Base-by-base conservation (phyloP, 2,329 filamentous ascomycete genomes). In the Colletotrichum shisoi region DNA sequence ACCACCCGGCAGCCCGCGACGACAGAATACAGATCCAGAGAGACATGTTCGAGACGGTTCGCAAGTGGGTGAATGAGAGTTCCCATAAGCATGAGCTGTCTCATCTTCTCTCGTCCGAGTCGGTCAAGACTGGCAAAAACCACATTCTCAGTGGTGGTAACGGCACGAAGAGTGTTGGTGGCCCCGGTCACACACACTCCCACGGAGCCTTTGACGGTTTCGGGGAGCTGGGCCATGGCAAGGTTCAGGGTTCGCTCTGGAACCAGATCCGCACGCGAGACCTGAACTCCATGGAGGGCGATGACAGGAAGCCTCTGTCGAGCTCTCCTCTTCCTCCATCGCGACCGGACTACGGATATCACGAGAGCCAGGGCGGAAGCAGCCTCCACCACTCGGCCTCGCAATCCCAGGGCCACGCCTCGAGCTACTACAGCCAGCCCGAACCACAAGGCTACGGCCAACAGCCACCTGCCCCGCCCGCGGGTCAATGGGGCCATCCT, bases 21-120 rank as follows among this genome's bases (percentile, higher is more conserved):
- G 88, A 91, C 62, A 82, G 84, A 63, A 81, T 91, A 64, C 91
- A 96, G 75, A 89, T 95, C 34, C 95, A 98, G 71, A 85, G 87
- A 51, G 89, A 89, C 59, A 99, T 99, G 95, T 98, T 92, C 79
- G 84, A 88, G 62, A 92, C 91, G 0, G 93, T 99, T 2, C 86
- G 91, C 73, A 84, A 86, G 67, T 99, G 94, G 94, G 89, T 87
- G 0, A 85, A 92, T 57, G 85, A 89, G 71, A 85, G 89, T 64
- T 83, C 88, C 3, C 88, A 90, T 69, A 87, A 88, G 49, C 81
- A 87, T 59, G 84, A 88, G 58, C 82, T 98, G 19, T 89, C 96
- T 74, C 81, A 87, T 60, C 74, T 95, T n/a, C 85, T 99, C 11
- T 90, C 87, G 54, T 93, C 93, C 0, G 89, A 96, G 61, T 93